Evolutionary conservation across 2,329 filamentous ascomycete species (phyloP).

Genomic region (Rachicladosporium sp.): DNA sequence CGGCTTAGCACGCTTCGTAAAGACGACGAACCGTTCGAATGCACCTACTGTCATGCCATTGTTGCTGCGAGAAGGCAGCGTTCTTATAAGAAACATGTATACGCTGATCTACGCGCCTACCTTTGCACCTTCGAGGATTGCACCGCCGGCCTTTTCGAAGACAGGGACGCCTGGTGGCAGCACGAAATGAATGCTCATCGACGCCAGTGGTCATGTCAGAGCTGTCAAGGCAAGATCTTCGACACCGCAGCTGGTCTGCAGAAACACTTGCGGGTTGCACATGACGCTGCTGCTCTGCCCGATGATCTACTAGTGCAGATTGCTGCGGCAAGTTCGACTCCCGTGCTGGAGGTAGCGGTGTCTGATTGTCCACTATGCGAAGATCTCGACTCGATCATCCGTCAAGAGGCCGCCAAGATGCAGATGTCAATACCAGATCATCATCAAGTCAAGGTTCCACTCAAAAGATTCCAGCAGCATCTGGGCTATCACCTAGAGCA

Average conservation of each 20-base stretch:
- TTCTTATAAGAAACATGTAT: slow-evolving; percentile 3
- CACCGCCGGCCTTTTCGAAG: slow-evolving; percentile 13
- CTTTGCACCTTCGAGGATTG: slow-evolving; percentile 14
- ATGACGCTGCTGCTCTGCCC: background rate
- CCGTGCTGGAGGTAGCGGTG: background rate
- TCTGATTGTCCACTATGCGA: background rate
- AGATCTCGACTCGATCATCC: background rate
- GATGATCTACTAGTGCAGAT: background rate
- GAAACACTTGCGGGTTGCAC: background rate
- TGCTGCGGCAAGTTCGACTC: background rate
- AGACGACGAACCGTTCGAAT: slow-evolving; percentile 1
- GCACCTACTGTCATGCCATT: slow-evolving; percentile 3
- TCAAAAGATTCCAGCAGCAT: slow-evolving; percentile 1
- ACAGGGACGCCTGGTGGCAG: slow-evolving; percentile 1
- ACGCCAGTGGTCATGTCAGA: background rate
- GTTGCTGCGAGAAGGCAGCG: slow-evolving; percentile 1
- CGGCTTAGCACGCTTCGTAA: slow-evolving; percentile 1
- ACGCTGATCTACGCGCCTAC: background rate
- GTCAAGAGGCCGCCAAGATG: background rate
- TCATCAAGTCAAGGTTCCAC: background rate
- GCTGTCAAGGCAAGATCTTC: background rate
- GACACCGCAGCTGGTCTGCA: background rate
- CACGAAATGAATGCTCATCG: background rate
- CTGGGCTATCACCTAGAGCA: slow-evolving; percentile 1
- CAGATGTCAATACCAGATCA: background rate